These are phyloP conservation scores for Cladosporium halotolerans DNA, from an alignment of 2,329 filamentous ascomycete genomes.

Conservation along the genomic window DNA sequence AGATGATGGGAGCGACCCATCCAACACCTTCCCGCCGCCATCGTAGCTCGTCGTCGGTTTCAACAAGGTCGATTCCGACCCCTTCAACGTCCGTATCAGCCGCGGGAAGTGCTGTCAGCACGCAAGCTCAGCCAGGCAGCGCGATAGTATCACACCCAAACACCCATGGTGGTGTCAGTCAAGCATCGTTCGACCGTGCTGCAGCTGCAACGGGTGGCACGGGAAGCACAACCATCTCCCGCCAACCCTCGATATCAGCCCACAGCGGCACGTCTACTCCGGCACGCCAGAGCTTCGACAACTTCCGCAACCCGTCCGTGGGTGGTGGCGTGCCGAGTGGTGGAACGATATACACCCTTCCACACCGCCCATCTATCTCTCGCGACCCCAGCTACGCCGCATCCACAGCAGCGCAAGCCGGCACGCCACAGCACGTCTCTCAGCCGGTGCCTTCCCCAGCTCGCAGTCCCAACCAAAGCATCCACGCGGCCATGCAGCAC, in stretches of 20 bases:
- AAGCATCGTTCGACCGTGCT: conserved; percentile 31
- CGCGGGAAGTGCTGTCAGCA: conserved; percentile 14
- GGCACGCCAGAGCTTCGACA: conserved; percentile 27
- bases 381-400: conserved; percentile 25
- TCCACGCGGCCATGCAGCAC: conserved; percentile 22
- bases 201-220: conserved; percentile 23
- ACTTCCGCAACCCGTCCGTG: conserved; percentile 14
- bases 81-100: conserved; percentile 16
- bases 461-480: conserved; percentile 17
- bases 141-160: conserved; percentile 13
- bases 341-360: conserved; percentile 21
- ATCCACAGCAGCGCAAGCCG: conserved; percentile 23
- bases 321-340: background rate
- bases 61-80: conserved; percentile 11
- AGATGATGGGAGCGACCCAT: conserved; percentile 43
- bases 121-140: conserved; percentile 20
- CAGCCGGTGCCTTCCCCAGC: conserved; percentile 18
- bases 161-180: conserved; percentile 24
- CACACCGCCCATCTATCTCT: conserved; percentile 30
- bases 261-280: conserved; percentile 30
- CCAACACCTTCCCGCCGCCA: conserved; percentile 49
- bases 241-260: conserved; percentile 28
- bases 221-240: conserved; percentile 19
- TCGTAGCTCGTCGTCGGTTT: conserved; percentile 24
- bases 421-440: conserved; percentile 18